Percentiles rank a stretch among this genome's conserved stretches.
Evolutionary conservation across 2,329 filamentous ascomycete genomes (phyloP).

Genomic region (Cercospora citrullina): DNA sequence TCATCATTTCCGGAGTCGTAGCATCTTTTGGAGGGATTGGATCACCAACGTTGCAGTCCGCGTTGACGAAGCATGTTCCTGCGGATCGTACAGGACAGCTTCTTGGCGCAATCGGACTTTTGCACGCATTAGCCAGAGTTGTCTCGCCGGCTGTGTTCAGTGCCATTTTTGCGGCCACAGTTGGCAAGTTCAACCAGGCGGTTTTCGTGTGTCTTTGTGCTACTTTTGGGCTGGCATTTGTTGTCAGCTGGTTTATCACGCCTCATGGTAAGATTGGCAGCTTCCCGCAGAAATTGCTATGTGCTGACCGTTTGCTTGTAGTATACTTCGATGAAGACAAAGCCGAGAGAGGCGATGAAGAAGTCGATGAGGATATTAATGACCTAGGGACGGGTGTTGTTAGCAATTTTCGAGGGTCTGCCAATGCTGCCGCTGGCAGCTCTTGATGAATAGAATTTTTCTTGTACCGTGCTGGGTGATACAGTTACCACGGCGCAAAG

Average conservation of each 20-base stretch:
- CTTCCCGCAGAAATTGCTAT: not conserved
- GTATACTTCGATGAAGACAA: conserved; percentile 27
- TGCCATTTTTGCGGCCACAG: conserved; percentile 78
- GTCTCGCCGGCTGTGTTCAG: conserved; percentile 82
- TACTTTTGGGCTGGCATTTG: conserved; percentile 66
- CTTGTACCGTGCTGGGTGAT: not conserved
- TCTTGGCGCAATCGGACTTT: conserved; percentile 81
- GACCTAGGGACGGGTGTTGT: conserved; percentile 1
- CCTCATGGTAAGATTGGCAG: conserved; percentile 65
- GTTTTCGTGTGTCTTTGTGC: conserved; percentile 74
- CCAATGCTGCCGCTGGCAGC: conserved; percentile 8
- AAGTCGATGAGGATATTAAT: not conserved
- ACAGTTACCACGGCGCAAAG: conserved; percentile 10
- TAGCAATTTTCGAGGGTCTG: conserved; percentile 4
- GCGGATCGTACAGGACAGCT: conserved; percentile 78
- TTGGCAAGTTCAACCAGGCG: conserved; percentile 73
- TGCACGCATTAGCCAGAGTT: conserved; percentile 80
- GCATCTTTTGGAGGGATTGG: conserved; percentile 81
- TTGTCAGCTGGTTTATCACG: conserved; percentile 68
- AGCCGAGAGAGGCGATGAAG: conserved; percentile 19
- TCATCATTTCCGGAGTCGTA: conserved; percentile 70
- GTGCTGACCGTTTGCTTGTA: not conserved
- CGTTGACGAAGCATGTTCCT: conserved; percentile 88
- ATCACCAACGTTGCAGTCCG: conserved; percentile 78
- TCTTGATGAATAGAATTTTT: conserved; percentile 1